Percentiles rank a stretch among this genome's conserved stretches.
phyloP scores from a whole-genome alignment of 768 basidiomycete genomes.

The Boletus rufocinnamomeus region DNA sequence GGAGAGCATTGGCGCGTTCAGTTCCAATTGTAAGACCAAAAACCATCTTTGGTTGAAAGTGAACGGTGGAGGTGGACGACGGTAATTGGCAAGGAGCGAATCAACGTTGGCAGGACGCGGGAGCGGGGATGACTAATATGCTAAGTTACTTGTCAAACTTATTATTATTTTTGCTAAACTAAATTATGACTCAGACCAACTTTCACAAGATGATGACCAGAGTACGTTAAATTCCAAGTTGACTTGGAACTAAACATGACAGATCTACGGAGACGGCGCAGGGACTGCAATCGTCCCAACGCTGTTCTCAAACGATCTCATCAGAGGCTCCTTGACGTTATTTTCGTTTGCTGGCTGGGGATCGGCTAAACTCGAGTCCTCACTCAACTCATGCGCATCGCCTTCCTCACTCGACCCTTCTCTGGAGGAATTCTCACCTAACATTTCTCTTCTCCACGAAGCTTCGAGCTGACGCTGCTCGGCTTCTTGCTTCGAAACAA shows the following conservation, averaged over 20 bases:
- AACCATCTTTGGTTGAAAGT: constrained; percentile 46
- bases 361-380: not conserved
- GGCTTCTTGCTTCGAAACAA: constrained; percentile 14
- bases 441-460: not conserved
- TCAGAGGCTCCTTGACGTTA: not conserved
- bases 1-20: constrained; percentile 69
- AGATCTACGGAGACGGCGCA: not conserved
- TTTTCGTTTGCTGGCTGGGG: not conserved
- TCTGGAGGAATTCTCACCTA: not conserved
- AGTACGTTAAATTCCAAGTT: not conserved
- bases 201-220: not conserved
- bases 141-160: constrained; percentile 15
- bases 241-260: constrained; percentile 1
- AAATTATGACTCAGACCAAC: not conserved
- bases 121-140: constrained; percentile 31
- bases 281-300: not conserved
- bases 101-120: constrained; percentile 20
- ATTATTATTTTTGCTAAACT: constrained; percentile 2
- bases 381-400: not conserved
- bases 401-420: not conserved
- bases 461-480: constrained; percentile 17
- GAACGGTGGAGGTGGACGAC: constrained; percentile 27
- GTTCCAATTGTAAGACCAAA: constrained; percentile 80
- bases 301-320: not conserved
- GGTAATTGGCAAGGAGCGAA: constrained; percentile 31